These are phyloP conservation scores for Leccinum griseonigrum DNA, from an alignment of 1,284 basidiomycete genomes.

Conservation along the genomic window DNA sequence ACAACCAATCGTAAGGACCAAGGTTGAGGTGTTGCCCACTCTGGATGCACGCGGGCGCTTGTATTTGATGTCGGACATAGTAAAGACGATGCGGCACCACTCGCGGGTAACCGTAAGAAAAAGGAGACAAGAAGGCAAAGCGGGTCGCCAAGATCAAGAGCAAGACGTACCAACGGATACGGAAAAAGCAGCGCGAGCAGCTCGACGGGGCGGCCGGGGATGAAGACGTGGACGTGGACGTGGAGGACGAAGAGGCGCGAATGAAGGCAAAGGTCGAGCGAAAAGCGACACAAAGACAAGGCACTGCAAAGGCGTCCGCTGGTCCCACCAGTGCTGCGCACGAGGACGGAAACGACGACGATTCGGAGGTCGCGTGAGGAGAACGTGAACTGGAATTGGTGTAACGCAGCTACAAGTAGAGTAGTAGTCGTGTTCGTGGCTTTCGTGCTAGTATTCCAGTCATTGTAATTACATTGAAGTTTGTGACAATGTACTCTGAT, in stretches of 20 bases:
- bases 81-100: constrained; percentile 45
- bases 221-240: constrained; percentile 20
- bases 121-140: constrained; percentile 82
- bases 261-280: constrained; percentile 73
- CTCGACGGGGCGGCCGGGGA: constrained; percentile 49
- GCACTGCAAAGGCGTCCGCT: too few species aligned
- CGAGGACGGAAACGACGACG: too few species aligned
- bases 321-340: too few species aligned
- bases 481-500: too few species aligned
- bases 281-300: too few species aligned
- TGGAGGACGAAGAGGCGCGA: constrained; percentile 50
- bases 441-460: too few species aligned
- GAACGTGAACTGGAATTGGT: too few species aligned
- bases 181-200: constrained; percentile 74
- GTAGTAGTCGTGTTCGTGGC: too few species aligned
- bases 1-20: constrained; percentile 51
- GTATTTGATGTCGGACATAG: constrained; percentile 85
- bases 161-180: constrained; percentile 87
- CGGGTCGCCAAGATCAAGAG: constrained; percentile 95
- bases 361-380: too few species aligned
- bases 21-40: constrained; percentile 85
- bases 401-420: too few species aligned
- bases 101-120: constrained; percentile 72
- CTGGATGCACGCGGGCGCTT: constrained; percentile 83
- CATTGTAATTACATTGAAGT: too few species aligned